Evolutionary conservation across 176 grass and related monocot species (phyloP).

Genomic region (Musa itinerans): DNA sequence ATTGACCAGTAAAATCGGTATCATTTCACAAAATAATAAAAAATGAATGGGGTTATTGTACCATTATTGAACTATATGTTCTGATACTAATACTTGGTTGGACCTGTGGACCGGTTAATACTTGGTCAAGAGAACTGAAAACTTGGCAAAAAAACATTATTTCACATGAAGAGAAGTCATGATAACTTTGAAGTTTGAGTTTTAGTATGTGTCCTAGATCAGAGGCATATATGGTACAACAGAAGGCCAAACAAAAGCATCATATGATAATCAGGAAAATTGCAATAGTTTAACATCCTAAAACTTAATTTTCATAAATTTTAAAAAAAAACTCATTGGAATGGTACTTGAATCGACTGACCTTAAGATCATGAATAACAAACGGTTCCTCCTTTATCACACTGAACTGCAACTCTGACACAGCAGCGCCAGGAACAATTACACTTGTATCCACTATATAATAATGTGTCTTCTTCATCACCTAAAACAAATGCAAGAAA

Average conservation of each 20-base stretch:
- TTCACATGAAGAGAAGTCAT: too few relatives aligned
- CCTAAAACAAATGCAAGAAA: slow-evolving; percentile 36
- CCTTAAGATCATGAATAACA: slow-evolving; percentile 73
- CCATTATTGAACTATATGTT: too few relatives aligned
- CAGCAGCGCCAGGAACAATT: slow-evolving; percentile 76
- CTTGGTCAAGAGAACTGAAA: too few relatives aligned
- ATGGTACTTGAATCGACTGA: slow-evolving; percentile 17
- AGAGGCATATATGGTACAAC: not conserved
- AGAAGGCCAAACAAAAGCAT: not conserved
- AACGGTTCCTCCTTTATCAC: slow-evolving; percentile 88
- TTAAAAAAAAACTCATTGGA: not conserved
- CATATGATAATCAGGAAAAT: not conserved
- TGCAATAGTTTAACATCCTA: not conserved
- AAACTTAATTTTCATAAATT: not conserved
- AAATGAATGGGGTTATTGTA: too few relatives aligned
- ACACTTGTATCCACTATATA: slow-evolving; percentile 96
- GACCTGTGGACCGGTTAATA: too few relatives aligned
- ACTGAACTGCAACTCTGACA: slow-evolving; percentile 79
- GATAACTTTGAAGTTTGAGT: not conserved
- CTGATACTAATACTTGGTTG: too few relatives aligned
- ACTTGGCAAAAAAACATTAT: too few relatives aligned
- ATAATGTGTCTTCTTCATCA: slow-evolving; percentile 97
- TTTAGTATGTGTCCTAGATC: not conserved
- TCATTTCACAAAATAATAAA: too few relatives aligned
- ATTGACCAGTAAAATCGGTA: too few relatives aligned